These are phyloP conservation scores for Pyrenophora seminiperda DNA, from an alignment of 2,329 filamentous ascomycete species.

Conservation along the genomic window DNA sequence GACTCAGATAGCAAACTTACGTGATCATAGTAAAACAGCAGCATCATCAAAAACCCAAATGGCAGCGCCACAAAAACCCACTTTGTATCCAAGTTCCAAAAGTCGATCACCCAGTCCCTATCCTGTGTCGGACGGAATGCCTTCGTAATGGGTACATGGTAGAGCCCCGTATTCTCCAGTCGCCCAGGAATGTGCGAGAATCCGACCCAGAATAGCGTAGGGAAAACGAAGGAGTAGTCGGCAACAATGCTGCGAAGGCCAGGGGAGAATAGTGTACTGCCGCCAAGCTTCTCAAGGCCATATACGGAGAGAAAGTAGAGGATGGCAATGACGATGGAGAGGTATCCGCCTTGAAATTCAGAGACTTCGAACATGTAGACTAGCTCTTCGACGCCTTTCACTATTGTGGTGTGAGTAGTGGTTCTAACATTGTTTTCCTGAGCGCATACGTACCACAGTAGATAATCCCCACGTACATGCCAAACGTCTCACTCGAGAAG, in stretches of 20 bases:
- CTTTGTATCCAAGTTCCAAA: slow-evolving; percentile 58
- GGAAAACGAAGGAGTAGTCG: slow-evolving; percentile 57
- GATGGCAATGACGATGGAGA: slow-evolving; percentile 58
- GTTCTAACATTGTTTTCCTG: neutral
- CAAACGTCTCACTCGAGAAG: slow-evolving; percentile 60
- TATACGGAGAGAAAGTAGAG: slow-evolving; percentile 60
- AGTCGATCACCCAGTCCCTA: slow-evolving; percentile 57
- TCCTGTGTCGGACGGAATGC: slow-evolving; percentile 57
- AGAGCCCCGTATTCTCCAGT: slow-evolving; percentile 50
- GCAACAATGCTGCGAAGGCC: slow-evolving; percentile 54
- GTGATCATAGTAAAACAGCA: slow-evolving; percentile 64
- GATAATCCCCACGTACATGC: slow-evolving; percentile 62
- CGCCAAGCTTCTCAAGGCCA: slow-evolving; percentile 56
- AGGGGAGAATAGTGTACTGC: slow-evolving; percentile 53
- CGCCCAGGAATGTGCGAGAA: slow-evolving; percentile 59
- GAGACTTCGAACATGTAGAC: slow-evolving; percentile 56
- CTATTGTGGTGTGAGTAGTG: slow-evolving; percentile 31
- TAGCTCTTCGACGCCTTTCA: slow-evolving; percentile 63
- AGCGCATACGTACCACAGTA: slow-evolving; percentile 53
- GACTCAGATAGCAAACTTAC: slow-evolving; percentile 30
- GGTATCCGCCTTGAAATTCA: slow-evolving; percentile 53
- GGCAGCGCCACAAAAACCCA: slow-evolving; percentile 61
- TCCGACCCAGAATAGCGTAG: slow-evolving; percentile 60
- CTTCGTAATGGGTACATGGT: slow-evolving; percentile 50
- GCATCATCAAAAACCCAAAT: slow-evolving; percentile 59